These are phyloP conservation scores for Massariosphaeria phaeospora DNA, from an alignment of 495 filamentous ascomycete genomes.

Conservation along the genomic window DNA sequence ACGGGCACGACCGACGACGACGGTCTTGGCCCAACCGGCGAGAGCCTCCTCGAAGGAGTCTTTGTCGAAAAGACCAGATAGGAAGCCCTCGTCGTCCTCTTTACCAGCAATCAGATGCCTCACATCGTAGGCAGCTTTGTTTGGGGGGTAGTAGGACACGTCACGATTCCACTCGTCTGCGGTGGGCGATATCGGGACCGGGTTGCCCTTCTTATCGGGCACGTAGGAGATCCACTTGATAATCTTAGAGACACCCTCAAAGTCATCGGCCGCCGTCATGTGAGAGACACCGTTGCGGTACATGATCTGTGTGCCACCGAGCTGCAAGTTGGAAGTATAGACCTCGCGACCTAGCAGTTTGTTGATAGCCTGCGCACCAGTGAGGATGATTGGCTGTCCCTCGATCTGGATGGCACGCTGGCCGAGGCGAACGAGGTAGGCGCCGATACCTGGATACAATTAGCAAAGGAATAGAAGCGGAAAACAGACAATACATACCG, in stretches of 20 bases:
- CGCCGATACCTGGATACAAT: slow-evolving; percentile 68
- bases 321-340: slow-evolving; percentile 97
- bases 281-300: slow-evolving; percentile 99
- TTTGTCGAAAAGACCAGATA: slow-evolving; percentile 88
- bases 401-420: slow-evolving; percentile 98
- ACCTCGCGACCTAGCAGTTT: slow-evolving; percentile 97
- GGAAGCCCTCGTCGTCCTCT: slow-evolving; percentile 80
- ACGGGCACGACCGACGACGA: slow-evolving; percentile 93
- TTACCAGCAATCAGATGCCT: slow-evolving; percentile 90
- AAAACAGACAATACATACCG: slow-evolving; percentile 48
- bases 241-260: slow-evolving; percentile 95
- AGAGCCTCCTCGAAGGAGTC: slow-evolving; percentile 96
- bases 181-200: slow-evolving; percentile 78
- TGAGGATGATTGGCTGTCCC: slow-evolving; percentile 97
- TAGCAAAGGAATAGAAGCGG: slow-evolving; percentile 10
- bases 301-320: slow-evolving; percentile 99
- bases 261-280: slow-evolving; percentile 96
- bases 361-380: slow-evolving; percentile 95
- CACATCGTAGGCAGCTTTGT: slow-evolving; percentile 87
- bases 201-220: slow-evolving; percentile 85
- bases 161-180: slow-evolving; percentile 93
- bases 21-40: slow-evolving; percentile 93
- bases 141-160: slow-evolving; percentile 74
- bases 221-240: slow-evolving; percentile 96
- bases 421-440: slow-evolving; percentile 94